These are phyloP conservation scores for Whalleya microplaca DNA, from an alignment of 2,329 filamentous ascomycete genomes.

Conservation along the genomic window DNA sequence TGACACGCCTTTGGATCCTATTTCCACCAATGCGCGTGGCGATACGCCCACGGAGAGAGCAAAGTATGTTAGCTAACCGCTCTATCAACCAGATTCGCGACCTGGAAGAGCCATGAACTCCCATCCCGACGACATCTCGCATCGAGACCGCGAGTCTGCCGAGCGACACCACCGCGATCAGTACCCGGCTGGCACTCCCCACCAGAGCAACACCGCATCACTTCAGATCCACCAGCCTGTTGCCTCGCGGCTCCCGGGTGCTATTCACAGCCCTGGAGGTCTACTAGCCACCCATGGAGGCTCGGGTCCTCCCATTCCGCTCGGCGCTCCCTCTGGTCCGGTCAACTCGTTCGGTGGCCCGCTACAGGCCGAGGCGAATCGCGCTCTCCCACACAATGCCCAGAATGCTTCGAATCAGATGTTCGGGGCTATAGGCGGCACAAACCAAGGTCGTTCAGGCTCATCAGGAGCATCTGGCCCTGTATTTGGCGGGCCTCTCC, in stretches of 20 bases:
- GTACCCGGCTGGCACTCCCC: slow-evolving; percentile 65
- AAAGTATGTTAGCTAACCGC: slow-evolving; percentile 18
- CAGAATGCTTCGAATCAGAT: slow-evolving; percentile 56
- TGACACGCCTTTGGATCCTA: slow-evolving; percentile 13
- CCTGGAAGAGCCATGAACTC: slow-evolving; percentile 36
- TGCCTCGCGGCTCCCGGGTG: slow-evolving; percentile 75
- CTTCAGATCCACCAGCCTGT: slow-evolving; percentile 95
- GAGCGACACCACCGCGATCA: slow-evolving; percentile 66
- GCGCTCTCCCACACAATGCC: slow-evolving; percentile 55
- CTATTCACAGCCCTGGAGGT: slow-evolving; percentile 91
- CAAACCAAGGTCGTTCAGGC: slow-evolving; percentile 25
- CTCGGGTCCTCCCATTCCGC: slow-evolving; percentile 55
- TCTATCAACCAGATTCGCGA: slow-evolving; percentile 16
- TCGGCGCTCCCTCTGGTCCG: slow-evolving; percentile 56
- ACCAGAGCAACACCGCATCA: slow-evolving; percentile 85
- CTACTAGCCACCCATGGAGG: slow-evolving; percentile 76
- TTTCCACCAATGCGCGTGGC: slow-evolving; percentile 11
- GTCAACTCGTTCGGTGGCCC: slow-evolving; percentile 57
- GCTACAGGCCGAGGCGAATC: slow-evolving; percentile 55
- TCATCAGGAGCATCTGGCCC: slow-evolving; percentile 62
- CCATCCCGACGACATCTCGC: slow-evolving; percentile 49
- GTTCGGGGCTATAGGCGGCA: slow-evolving; percentile 46
- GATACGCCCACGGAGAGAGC: neutral
- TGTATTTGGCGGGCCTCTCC: slow-evolving; percentile 72
- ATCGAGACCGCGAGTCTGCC: slow-evolving; percentile 68